Evolutionary conservation across 208 protist genomes (phyloP).

Genomic region (Leishmania lainsoni): DNA sequence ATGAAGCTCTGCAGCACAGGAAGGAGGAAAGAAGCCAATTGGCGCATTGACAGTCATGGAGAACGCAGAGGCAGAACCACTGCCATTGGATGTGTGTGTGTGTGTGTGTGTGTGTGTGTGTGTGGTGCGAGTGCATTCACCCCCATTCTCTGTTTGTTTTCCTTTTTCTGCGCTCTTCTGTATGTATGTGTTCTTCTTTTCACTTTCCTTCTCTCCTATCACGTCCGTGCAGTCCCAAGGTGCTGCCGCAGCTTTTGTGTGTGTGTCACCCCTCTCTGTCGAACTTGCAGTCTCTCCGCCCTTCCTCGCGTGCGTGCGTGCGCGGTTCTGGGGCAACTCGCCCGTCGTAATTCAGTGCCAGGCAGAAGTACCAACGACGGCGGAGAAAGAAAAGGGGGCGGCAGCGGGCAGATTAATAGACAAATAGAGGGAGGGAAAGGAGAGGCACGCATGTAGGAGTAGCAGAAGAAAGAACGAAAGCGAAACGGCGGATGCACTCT

Average conservation of each 20-base stretch:
- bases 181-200: background rate
- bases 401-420: background rate
- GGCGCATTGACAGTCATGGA: background rate
- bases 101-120: background rate
- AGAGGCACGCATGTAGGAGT: background rate
- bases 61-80: background rate
- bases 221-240: too few relatives aligned
- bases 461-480: background rate
- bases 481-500: background rate
- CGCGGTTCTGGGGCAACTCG: background rate
- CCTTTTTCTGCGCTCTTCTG: background rate
- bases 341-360: background rate
- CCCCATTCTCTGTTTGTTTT: background rate
- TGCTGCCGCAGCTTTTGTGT: background rate
- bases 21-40: background rate
- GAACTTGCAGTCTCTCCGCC: background rate
- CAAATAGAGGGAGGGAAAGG: background rate
- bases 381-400: too few relatives aligned
- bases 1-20: background rate
- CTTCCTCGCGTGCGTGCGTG: background rate
- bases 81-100: background rate
- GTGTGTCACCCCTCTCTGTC: background rate
- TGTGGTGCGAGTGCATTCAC: background rate
- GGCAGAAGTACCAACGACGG: too few relatives aligned
- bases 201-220: too few relatives aligned